phyloP scores from a whole-genome alignment of 306 rosid genomes.

The Castanopsis chinensis region DNA sequence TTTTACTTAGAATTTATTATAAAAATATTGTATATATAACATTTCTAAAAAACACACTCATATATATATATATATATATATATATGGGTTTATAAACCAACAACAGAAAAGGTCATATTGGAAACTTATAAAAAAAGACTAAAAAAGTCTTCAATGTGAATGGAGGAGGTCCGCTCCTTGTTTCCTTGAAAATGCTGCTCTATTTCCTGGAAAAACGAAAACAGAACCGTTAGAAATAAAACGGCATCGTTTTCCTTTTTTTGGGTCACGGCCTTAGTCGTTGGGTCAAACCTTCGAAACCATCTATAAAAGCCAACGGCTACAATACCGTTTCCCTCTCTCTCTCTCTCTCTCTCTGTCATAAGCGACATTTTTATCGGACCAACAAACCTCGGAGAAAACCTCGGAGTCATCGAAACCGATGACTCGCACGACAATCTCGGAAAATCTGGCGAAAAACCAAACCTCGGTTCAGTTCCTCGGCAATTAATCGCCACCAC shows the following conservation, averaged over 20 bases:
- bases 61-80: too few relatives aligned
- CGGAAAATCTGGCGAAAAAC: constrained; percentile 8
- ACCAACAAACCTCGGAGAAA: constrained; percentile 37
- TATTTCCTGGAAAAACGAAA: not conserved
- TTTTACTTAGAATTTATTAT: too few relatives aligned
- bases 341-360: not conserved
- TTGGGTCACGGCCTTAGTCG: constrained; percentile 1
- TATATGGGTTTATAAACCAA: too few relatives aligned
- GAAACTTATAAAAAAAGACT: too few relatives aligned
- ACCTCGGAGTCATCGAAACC: constrained; percentile 17
- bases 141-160: too few relatives aligned
- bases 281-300: constrained; percentile 13
- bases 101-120: too few relatives aligned
- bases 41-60: too few relatives aligned
- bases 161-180: too few relatives aligned
- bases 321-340: constrained; percentile 22
- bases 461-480: constrained; percentile 21
- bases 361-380: constrained; percentile 22
- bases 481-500: constrained; percentile 17
- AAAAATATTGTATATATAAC: too few relatives aligned
- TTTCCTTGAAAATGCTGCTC: not conserved
- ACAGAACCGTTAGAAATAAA: constrained; percentile 5
- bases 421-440: constrained; percentile 18
- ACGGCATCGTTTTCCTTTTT: not conserved
- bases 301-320: constrained; percentile 43